Percentiles rank a stretch among this genome's conserved stretches.
These are phyloP conservation scores for Rachicladosporium sp. DNA, from an alignment of 2,329 filamentous ascomycete genomes.

Conservation along the genomic window DNA sequence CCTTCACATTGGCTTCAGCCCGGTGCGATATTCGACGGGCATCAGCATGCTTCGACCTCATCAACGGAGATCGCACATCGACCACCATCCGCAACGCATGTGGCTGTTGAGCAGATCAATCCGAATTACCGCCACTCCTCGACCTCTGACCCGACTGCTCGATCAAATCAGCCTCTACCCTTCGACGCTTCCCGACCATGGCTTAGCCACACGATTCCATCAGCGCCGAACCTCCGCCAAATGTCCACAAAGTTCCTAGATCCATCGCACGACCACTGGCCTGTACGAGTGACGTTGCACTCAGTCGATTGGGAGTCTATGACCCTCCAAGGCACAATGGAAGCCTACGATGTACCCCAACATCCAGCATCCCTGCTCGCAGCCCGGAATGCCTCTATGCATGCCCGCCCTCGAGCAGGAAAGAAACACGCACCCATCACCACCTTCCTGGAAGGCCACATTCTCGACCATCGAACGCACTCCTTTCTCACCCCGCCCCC, in stretches of 20 bases:
- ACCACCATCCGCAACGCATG: constrained; percentile 6
- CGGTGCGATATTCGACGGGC: constrained; percentile 49
- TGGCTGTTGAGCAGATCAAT: constrained; percentile 19
- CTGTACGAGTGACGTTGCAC: constrained; percentile 54
- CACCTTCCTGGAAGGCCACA: constrained; percentile 57
- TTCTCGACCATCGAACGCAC: constrained; percentile 46
- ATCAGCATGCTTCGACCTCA: constrained; percentile 42
- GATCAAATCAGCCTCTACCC: constrained; percentile 2
- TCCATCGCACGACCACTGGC: constrained; percentile 47
- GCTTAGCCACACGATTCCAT: constrained; percentile 22
- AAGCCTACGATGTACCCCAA: constrained; percentile 54
- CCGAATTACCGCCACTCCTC: constrained; percentile 13
- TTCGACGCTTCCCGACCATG: constrained; percentile 27
- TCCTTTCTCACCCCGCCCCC: constrained; percentile 37
- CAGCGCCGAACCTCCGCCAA: constrained; percentile 7
- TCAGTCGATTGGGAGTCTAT: constrained; percentile 47
- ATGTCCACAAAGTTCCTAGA: constrained; percentile 9
- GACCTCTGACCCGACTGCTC: no score
- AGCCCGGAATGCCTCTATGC: neutral
- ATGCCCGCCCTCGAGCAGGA: constrained; percentile 19
- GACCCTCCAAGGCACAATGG: constrained; percentile 56
- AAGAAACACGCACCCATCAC: constrained; percentile 43
- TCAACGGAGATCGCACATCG: constrained; percentile 10
- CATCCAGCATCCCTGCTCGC: constrained; percentile 20
- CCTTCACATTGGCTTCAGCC: constrained; percentile 50